Evolutionary conservation across 1,139 yeast species (phyloP).

Genomic region (Candida dubliniensis): DNA sequence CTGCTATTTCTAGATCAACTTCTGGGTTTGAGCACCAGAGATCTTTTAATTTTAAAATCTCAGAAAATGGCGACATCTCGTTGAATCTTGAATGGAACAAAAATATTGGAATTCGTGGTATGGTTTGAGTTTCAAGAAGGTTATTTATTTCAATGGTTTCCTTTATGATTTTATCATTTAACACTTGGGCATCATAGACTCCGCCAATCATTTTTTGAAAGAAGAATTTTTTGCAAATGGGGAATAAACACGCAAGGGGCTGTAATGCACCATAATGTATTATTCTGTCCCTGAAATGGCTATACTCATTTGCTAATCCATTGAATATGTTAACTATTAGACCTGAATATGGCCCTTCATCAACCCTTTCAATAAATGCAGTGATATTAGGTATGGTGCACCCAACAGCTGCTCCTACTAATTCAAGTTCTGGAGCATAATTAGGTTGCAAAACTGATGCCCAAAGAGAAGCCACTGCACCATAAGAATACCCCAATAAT

Average conservation of each 20-base stretch:
- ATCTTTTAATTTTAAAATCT: conserved; percentile 25
- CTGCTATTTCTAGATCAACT: conserved; percentile 27
- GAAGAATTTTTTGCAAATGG: conserved; percentile 15
- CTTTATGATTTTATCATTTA: conserved; percentile 16
- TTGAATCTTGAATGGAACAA: conserved; percentile 34
- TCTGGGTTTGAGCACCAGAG: conserved; percentile 30
- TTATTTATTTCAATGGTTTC: conserved; percentile 22
- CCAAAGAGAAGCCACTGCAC: conserved; percentile 36
- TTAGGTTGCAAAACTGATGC: conserved; percentile 31
- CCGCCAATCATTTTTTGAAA: conserved; percentile 15
- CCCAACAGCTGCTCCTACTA: conserved; percentile 36
- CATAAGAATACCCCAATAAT: conserved; percentile 41
- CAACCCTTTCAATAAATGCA: conserved; percentile 19
- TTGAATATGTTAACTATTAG: conserved; percentile 19
- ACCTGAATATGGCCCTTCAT: conserved; percentile 25
- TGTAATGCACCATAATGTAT: conserved; percentile 3
- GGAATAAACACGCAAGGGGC: conserved; percentile 16
- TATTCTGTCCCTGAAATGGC: conserved; percentile 12
- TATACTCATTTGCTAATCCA: conserved; percentile 19
- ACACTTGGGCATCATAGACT: conserved; percentile 18
- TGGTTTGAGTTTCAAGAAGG: conserved; percentile 15
- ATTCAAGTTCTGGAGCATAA: conserved; percentile 34
- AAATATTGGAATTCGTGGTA: conserved; percentile 34
- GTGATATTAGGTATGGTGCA: conserved; percentile 30
- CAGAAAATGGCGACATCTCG: conserved; percentile 28